Conservation (phyloP, 2,329 filamentous ascomycete genomes). For the Delphinella strobiligena region DNA sequence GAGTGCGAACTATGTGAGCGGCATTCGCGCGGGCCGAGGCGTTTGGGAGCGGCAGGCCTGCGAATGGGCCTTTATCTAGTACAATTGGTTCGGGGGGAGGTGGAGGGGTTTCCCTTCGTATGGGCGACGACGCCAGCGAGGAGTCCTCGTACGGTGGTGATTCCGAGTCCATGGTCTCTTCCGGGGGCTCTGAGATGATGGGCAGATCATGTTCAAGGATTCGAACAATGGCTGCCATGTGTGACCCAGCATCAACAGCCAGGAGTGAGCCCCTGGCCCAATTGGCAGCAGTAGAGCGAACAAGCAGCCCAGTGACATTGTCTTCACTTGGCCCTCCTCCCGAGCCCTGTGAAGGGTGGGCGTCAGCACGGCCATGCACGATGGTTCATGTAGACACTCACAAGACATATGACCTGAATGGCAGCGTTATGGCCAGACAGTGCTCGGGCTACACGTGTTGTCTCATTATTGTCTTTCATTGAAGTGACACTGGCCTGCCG, state of each 20-base stretch:
- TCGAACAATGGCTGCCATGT: constrained; percentile 72
- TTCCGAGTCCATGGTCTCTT: not conserved
- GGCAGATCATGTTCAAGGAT: constrained; percentile 54
- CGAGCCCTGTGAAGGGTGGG: constrained; percentile 49
- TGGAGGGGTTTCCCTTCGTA: constrained; percentile 24
- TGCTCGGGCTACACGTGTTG: constrained; percentile 19
- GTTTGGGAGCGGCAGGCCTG: constrained; percentile 60
- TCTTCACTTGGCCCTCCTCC: constrained; percentile 84
- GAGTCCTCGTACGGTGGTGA: too few species aligned
- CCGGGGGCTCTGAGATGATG: constrained; percentile 17
- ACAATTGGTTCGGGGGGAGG: constrained; percentile 35
- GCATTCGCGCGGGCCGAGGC: constrained; percentile 64
- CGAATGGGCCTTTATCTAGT: constrained; percentile 57
- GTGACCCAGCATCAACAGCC: constrained; percentile 87
- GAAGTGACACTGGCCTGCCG: constrained; percentile 12
- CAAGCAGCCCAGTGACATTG: constrained; percentile 79
- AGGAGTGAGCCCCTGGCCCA: constrained; percentile 77
- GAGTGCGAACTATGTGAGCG: constrained; percentile 60
- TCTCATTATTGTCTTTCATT: constrained; percentile 30
- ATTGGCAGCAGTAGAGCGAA: constrained; percentile 64
- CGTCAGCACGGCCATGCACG: constrained; percentile 2
- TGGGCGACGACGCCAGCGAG: constrained; percentile 18
- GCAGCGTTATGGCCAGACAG: constrained; percentile 26
- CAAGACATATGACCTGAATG: constrained; percentile 38
- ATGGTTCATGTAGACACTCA: constrained; percentile 15